Evolutionary conservation across 2,329 filamentous ascomycete species (phyloP).

Genomic region (Ophioceras dolichostomum): DNA sequence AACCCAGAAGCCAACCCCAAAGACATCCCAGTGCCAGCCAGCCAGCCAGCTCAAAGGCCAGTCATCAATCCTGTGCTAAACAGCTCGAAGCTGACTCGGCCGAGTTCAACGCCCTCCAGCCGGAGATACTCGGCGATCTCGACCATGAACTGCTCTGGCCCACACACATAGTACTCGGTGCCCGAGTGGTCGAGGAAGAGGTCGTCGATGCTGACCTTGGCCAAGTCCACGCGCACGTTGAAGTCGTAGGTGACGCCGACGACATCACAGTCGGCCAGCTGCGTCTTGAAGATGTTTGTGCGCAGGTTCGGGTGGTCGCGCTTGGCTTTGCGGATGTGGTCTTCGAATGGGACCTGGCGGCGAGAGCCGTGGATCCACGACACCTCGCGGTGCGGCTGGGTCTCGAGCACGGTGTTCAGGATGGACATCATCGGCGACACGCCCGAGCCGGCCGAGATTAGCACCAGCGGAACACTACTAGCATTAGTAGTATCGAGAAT

Average conservation of each 20-base stretch:
- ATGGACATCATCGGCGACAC: constrained; percentile 49
- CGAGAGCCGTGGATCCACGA: constrained; percentile 49
- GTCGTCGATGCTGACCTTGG: constrained; percentile 27
- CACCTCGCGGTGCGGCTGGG: constrained; percentile 32
- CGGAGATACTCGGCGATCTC: constrained; percentile 31
- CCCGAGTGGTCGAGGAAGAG: constrained; percentile 30
- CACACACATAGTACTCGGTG: constrained; percentile 42
- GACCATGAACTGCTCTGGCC: constrained; percentile 40
- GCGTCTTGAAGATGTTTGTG: constrained; percentile 37
- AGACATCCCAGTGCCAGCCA: too few species aligned
- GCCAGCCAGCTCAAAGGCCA: constrained; percentile 15
- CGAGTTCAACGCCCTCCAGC: constrained; percentile 21
- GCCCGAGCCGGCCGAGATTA: constrained; percentile 50
- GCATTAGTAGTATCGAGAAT: constrained; percentile 32
- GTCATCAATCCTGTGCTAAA: constrained; percentile 29
- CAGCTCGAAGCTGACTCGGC: constrained; percentile 30
- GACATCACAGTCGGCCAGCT: constrained; percentile 30
- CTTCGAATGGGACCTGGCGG: constrained; percentile 37
- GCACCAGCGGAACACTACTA: constrained; percentile 36
- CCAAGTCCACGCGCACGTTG: constrained; percentile 32
- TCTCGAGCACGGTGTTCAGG: constrained; percentile 37
- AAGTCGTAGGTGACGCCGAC: constrained; percentile 30
- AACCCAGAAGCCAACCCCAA: too few species aligned
- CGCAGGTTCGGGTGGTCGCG: constrained; percentile 20
- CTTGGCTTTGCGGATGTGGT: constrained; percentile 33